phyloP scores from a whole-genome alignment of 306 rosid species.

The Citrullus mucosospermus region DNA sequence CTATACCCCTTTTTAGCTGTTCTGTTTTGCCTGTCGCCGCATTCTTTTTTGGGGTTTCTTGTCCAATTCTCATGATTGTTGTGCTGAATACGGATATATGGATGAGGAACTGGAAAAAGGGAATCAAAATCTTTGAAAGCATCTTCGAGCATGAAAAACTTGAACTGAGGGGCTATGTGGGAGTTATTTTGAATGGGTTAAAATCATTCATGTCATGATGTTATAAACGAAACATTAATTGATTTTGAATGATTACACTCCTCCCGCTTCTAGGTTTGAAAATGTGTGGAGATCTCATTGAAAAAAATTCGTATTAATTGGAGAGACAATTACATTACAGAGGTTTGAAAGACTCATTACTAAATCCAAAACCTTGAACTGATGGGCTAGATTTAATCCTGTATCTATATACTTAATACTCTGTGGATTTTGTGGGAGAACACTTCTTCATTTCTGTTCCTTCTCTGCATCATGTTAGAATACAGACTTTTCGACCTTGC shows the following conservation, averaged over 20 bases:
- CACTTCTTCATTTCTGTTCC: neutral
- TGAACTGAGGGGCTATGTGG: too few relatives aligned
- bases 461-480: neutral
- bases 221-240: too few relatives aligned
- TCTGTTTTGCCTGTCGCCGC: neutral
- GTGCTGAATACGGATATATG: neutral
- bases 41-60: neutral
- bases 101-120: neutral
- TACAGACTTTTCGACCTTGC: neutral
- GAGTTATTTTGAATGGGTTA: too few relatives aligned
- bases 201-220: too few relatives aligned
- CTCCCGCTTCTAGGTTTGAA: neutral
- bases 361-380: neutral
- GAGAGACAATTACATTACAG: neutral
- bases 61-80: neutral
- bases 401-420: neutral
- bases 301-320: neutral
- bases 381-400: neutral
- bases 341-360: neutral
- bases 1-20: neutral
- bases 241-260: too few relatives aligned
- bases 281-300: neutral
- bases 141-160: too few relatives aligned
- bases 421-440: neutral
- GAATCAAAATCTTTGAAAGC: neutral